A percentile compares a stretch with the other conserved stretches of the same genome.
Evolutionary conservation across 2,329 filamentous ascomycete species (phyloP).

Genomic region (Coniochaeta prunicola): DNA sequence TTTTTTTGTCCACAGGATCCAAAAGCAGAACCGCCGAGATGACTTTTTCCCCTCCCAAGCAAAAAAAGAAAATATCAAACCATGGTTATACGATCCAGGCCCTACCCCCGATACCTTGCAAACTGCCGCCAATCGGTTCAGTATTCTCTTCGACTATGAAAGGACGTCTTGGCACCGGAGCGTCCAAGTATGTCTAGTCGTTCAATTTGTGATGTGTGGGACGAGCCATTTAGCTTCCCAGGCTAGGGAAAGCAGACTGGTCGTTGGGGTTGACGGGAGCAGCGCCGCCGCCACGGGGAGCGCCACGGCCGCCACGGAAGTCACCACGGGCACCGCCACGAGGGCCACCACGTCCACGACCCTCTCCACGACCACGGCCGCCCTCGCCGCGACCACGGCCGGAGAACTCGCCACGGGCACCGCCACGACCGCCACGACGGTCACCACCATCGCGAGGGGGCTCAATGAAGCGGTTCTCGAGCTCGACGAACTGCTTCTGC

Average conservation of each 20-base stretch:
- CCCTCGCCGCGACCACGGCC: constrained; percentile 42
- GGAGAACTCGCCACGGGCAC: constrained; percentile 26
- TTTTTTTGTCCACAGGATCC: constrained; percentile 2
- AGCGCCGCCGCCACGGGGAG: constrained; percentile 37
- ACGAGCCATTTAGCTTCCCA: constrained; percentile 39
- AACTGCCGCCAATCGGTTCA: neutral
- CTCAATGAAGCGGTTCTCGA: constrained; percentile 79
- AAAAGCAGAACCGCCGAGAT: constrained; percentile 1
- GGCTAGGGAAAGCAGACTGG: constrained; percentile 53
- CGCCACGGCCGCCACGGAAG: constrained; percentile 34
- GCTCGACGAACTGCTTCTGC: constrained; percentile 82
- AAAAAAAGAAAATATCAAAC: neutral
- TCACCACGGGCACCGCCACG: constrained; percentile 30
- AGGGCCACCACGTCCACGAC: constrained; percentile 36
- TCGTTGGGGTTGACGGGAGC: constrained; percentile 48
- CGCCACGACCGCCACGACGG: constrained; percentile 44
- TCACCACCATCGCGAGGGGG: constrained; percentile 53
- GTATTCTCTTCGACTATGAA: neutral
- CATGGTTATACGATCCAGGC: neutral
- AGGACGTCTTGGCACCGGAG: neutral
- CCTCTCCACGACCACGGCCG: constrained; percentile 36
- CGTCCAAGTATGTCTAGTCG: neutral
- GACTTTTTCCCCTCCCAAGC: neutral
- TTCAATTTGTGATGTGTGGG: neutral
- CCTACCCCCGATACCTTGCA: neutral